Conservation (phyloP, 441 rosid genomes). For the Viola pubescens region DNA sequence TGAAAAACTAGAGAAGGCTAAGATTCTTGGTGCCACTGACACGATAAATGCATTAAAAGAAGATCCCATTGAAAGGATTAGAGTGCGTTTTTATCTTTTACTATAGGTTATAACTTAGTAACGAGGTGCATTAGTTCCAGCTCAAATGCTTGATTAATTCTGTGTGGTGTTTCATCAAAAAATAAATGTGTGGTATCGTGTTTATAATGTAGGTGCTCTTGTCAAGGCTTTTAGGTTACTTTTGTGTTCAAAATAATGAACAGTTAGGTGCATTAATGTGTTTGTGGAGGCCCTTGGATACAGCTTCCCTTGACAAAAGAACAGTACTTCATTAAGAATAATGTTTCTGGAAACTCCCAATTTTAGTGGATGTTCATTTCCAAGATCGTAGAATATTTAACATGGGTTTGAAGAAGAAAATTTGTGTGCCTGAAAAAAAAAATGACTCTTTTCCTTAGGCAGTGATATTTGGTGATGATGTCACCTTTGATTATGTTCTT, state of each 20-base stretch:
- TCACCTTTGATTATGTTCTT: too few relatives aligned
- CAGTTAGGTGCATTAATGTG: too few relatives aligned
- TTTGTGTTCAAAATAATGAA: background rate
- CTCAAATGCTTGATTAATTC: background rate
- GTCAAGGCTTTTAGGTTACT: background rate
- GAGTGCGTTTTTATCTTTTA: constrained; percentile 34
- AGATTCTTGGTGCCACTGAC: constrained; percentile 77
- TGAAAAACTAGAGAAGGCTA: constrained; percentile 76
- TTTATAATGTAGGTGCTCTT: background rate
- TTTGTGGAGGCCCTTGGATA: too few relatives aligned
- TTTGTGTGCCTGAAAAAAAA: too few relatives aligned
- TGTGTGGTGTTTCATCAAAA: background rate
- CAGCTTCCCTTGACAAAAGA: too few relatives aligned
- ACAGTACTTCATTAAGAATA: too few relatives aligned
- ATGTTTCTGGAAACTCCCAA: too few relatives aligned
- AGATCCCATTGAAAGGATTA: constrained; percentile 74
- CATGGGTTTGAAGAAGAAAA: too few relatives aligned
- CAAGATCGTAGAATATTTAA: too few relatives aligned
- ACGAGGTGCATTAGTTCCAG: constrained; percentile 2
- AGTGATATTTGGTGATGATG: too few relatives aligned
- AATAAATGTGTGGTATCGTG: background rate
- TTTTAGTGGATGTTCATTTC: too few relatives aligned
- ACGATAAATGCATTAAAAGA: constrained; percentile 66
- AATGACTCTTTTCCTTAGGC: too few relatives aligned
- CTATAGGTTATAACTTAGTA: background rate